Base-by-base conservation (phyloP, 2,329 filamentous ascomycete genomes). In the Onygenales sp. region DNA sequence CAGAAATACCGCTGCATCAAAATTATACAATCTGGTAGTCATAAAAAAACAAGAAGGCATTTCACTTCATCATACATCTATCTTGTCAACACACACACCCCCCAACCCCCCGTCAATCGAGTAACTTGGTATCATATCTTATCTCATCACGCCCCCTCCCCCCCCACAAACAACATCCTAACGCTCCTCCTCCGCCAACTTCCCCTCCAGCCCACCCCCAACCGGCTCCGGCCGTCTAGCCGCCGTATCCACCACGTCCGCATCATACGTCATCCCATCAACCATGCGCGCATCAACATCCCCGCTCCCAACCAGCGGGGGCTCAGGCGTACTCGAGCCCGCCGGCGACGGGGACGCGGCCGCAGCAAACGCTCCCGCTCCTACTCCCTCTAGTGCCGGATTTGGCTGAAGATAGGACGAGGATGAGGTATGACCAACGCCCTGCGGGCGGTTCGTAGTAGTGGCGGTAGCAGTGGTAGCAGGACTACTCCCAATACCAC, bases 211-310 rank as follows among this genome's bases (percentile, higher is more conserved):
- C 21, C 21, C 21, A 27, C 21, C 21, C 21, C 21, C 70, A 14
- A 75, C 69, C 13, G 79, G 73, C 1, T 82, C 72, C 1, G 82
- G 81, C 0, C 80, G 78, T 21, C 78, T 72, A 49, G 78, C 77
- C 1, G 83, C 85, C 2, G 83, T 86, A 66, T 87, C 84, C 27
- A 86, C 75, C 57, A 84, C 76, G 56, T 82, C 78, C 42, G 74
- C 66, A 37, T 80, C 76, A 61, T 85, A 84, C 2, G 82, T 80
- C 42, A 87, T 77, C 1, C 84, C 84, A 63, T 88, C 83, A 53
- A 86, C 72, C 76, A 85, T 83, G 50, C 80, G 77, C 14, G 83
- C 82, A 62, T 86, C 82, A 17, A 48, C 32, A 32, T 59, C 77
- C 69, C 46, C 77, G 70, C 64, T 83, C 79, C 52, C 76, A 9